phyloP scores from a whole-genome alignment of 2,329 filamentous ascomycete genomes.

The Coccinonectria pachysandricola region DNA sequence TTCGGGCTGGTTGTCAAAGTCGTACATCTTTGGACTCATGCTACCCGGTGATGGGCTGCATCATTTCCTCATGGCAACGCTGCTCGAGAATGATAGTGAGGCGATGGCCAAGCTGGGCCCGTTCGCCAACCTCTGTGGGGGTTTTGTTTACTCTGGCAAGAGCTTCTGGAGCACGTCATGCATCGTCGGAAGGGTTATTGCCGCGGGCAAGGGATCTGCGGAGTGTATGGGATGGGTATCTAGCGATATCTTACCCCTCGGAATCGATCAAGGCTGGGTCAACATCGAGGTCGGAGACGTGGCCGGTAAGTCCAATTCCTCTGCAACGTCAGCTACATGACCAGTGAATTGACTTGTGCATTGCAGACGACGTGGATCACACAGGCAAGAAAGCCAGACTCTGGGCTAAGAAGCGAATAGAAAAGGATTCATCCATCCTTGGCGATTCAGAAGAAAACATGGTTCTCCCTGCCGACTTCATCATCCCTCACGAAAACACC shows the following conservation, averaged over 20 bases:
- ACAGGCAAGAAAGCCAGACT: slow-evolving; percentile 47
- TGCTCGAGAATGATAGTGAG: slow-evolving; percentile 53
- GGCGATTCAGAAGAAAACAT: slow-evolving; percentile 45
- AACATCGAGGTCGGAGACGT: slow-evolving; percentile 46
- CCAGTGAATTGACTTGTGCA: too few relatives aligned
- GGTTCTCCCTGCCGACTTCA: slow-evolving; percentile 51
- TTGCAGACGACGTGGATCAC: slow-evolving; percentile 37
- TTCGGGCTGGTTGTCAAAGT: slow-evolving; percentile 57
- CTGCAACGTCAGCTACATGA: too few relatives aligned
- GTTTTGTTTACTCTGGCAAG: slow-evolving; percentile 52
- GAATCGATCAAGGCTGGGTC: slow-evolving; percentile 45
- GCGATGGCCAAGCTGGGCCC: slow-evolving; percentile 49
- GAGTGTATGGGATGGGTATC: slow-evolving; percentile 63
- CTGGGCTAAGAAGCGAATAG: slow-evolving; percentile 49
- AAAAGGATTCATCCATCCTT: slow-evolving; percentile 49
- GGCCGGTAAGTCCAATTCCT: slow-evolving; percentile 29
- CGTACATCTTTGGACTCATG: slow-evolving; percentile 55
- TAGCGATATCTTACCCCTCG: slow-evolving; percentile 44
- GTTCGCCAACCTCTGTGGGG: slow-evolving; percentile 52
- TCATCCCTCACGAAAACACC: slow-evolving; percentile 47
- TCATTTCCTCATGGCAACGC: slow-evolving; percentile 55
- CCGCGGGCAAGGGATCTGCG: slow-evolving; percentile 48
- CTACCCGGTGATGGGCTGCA: slow-evolving; percentile 53
- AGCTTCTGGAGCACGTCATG: slow-evolving; percentile 62
- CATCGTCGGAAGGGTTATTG: slow-evolving; percentile 54